A percentile compares a stretch with the other conserved stretches of the same genome.
Evolutionary conservation across 345 rosid genomes (phyloP).

Genomic region (Moricandia arvensis): DNA sequence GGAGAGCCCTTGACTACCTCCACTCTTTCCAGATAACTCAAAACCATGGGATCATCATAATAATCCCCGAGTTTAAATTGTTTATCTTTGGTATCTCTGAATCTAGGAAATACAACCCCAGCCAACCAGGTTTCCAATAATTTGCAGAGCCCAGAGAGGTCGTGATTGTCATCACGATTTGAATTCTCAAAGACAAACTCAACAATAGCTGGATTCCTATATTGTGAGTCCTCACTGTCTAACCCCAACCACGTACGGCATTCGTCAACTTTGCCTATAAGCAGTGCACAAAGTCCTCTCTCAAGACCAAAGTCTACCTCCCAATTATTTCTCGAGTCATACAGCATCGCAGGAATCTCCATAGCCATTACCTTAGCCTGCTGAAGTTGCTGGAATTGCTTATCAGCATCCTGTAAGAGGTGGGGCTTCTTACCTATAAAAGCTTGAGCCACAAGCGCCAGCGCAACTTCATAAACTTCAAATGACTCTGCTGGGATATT

Average conservation of each 20-base stretch:
- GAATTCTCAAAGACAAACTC: slow-evolving; percentile 80
- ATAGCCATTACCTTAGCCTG: slow-evolving; percentile 54
- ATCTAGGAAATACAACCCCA: slow-evolving; percentile 86
- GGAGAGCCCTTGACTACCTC: slow-evolving; percentile 80
- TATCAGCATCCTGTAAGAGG: slow-evolving; percentile 77
- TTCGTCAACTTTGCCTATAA: slow-evolving; percentile 80
- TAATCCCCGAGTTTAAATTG: slow-evolving; percentile 82
- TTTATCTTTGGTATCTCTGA: slow-evolving; percentile 70
- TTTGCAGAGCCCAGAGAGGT: slow-evolving; percentile 91
- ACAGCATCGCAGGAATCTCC: slow-evolving; percentile 49
- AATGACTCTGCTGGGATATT: slow-evolving; percentile 79
- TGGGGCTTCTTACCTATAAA: slow-evolving; percentile 78
- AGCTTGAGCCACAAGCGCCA: slow-evolving; percentile 90
- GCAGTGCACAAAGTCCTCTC: slow-evolving; percentile 89
- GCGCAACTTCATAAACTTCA: slow-evolving; percentile 86
- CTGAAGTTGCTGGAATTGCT: slow-evolving; percentile 84
- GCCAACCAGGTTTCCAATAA: slow-evolving; percentile 40
- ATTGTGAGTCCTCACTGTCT: slow-evolving; percentile 63
- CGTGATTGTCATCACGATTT: slow-evolving; percentile 52
- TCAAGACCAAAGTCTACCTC: slow-evolving; percentile 82
- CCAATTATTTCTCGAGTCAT: slow-evolving; percentile 48
- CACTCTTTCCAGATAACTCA: slow-evolving; percentile 77
- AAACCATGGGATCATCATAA: slow-evolving; percentile 88
- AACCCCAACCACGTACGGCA: slow-evolving; percentile 85
- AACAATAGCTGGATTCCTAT: slow-evolving; percentile 66